These are phyloP conservation scores for Cryptococcus floricola DNA, from an alignment of 1,284 basidiomycete genomes.

Conservation along the genomic window DNA sequence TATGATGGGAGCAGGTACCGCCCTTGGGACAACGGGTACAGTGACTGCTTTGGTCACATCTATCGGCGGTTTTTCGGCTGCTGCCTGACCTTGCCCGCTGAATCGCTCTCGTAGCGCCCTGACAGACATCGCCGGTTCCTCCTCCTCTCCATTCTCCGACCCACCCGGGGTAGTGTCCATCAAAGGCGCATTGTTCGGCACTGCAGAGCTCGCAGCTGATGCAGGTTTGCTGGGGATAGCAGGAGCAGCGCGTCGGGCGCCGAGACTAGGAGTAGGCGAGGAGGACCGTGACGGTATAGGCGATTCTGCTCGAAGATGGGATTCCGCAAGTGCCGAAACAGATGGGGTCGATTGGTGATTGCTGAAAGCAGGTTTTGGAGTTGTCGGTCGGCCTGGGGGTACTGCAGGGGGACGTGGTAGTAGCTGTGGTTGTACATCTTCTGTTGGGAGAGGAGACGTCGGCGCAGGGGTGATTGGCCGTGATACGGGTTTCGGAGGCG, in stretches of 20 bases:
- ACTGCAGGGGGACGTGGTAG: neutral
- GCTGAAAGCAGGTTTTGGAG: slow-evolving; percentile 12
- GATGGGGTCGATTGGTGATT: neutral
- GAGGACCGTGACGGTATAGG: neutral
- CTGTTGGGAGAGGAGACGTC: neutral
- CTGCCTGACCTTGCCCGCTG: slow-evolving; percentile 2
- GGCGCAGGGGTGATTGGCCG: slow-evolving; percentile 4
- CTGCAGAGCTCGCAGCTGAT: slow-evolving; percentile 3
- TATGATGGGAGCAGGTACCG: slow-evolving; percentile 13
- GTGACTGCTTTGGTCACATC: neutral
- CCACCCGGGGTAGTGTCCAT: slow-evolving; percentile 5
- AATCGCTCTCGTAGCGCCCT: slow-evolving; percentile 26
- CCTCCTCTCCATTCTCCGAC: slow-evolving; percentile 9
- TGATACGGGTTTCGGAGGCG: slow-evolving; percentile 7
- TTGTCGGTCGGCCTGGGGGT: slow-evolving; percentile 1
- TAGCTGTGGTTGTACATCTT: neutral
- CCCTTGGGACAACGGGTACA: slow-evolving; percentile 1
- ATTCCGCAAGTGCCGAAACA: neutral
- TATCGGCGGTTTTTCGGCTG: slow-evolving; percentile 5
- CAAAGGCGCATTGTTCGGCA: slow-evolving; percentile 9
- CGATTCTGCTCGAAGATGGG: too few relatives aligned
- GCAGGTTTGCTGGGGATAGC: slow-evolving; percentile 10
- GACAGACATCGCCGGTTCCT: slow-evolving; percentile 16
- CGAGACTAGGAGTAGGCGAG: neutral
- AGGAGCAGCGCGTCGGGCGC: slow-evolving; percentile 9